phyloP scores from a whole-genome alignment of 1,139 yeast species.

The Yamadazyma sp. region DNA sequence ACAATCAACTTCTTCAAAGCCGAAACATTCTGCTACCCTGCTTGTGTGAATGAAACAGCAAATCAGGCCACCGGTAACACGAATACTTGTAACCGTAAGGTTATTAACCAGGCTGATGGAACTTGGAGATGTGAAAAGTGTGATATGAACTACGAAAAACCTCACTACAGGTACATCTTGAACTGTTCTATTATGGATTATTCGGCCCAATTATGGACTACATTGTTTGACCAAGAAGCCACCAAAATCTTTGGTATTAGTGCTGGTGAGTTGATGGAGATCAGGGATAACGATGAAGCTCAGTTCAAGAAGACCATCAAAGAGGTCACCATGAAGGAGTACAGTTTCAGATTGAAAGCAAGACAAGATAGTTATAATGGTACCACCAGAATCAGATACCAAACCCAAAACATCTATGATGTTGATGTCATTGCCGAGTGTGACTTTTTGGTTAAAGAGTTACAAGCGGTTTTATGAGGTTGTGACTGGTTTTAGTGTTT shows the following conservation, averaged over 20 bases:
- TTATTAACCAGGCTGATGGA: constrained; percentile 68
- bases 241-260: constrained; percentile 60
- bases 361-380: constrained; percentile 84
- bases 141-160: constrained; percentile 63
- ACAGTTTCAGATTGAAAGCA: constrained; percentile 73
- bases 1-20: constrained; percentile 68
- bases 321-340: constrained; percentile 65
- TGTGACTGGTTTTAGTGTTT: not conserved
- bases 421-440: constrained; percentile 65
- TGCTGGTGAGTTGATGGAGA: constrained; percentile 64
- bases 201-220: constrained; percentile 83
- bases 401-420: constrained; percentile 54
- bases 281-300: constrained; percentile 47
- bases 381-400: constrained; percentile 71
- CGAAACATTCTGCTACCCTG: constrained; percentile 83
- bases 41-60: constrained; percentile 56
- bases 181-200: constrained; percentile 72
- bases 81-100: constrained; percentile 76
- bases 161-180: constrained; percentile 77
- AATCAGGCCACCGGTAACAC: constrained; percentile 18
- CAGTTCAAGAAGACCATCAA: constrained; percentile 51
- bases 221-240: constrained; percentile 86
- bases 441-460: constrained; percentile 52
- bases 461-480: constrained; percentile 41
- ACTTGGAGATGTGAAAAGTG: constrained; percentile 95